Conservation (phyloP, 495 filamentous ascomycete species). For the Penicillium pulvis region DNA sequence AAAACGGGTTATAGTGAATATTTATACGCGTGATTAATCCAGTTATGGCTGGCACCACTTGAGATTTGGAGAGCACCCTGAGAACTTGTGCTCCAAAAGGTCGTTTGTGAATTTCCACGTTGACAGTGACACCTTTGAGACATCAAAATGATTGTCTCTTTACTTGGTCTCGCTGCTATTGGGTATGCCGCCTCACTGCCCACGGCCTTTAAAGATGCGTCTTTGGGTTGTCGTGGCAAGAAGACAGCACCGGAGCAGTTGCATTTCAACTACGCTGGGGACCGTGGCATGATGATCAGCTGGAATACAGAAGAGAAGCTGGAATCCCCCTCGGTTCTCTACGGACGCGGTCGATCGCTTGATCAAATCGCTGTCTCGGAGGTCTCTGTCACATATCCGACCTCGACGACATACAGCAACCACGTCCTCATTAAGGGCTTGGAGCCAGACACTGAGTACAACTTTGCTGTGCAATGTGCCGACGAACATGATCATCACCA, state of each 20-base stretch:
- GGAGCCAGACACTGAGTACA: conserved; percentile 18
- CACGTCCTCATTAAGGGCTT: conserved; percentile 17
- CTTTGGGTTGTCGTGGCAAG: neutral
- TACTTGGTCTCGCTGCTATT: neutral
- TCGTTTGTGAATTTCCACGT: neutral
- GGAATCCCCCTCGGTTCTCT: conserved; percentile 11
- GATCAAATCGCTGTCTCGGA: conserved; percentile 9
- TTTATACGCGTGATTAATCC: neutral
- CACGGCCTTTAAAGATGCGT: neutral
- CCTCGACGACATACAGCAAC: conserved; percentile 22
- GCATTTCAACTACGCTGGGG: conserved; percentile 28
- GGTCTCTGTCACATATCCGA: conserved; percentile 22
- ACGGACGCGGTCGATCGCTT: conserved; percentile 7
- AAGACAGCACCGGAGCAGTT: conserved; percentile 11
- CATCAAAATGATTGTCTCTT: neutral
- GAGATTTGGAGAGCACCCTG: neutral
- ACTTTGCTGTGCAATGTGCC: conserved; percentile 6
- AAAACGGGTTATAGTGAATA: neutral
- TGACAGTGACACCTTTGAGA: neutral
- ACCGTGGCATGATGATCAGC: conserved; percentile 17
- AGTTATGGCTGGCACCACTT: neutral
- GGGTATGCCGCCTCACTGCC: neutral
- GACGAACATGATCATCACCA: conserved; percentile 7
- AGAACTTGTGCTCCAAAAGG: neutral
- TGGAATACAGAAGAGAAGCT: conserved; percentile 17